Evolutionary conservation across 2,329 filamentous ascomycete species (phyloP), one percentile per base, ranked within the genome.

Genomic region (Rhynchosporium graminicola): DNA sequence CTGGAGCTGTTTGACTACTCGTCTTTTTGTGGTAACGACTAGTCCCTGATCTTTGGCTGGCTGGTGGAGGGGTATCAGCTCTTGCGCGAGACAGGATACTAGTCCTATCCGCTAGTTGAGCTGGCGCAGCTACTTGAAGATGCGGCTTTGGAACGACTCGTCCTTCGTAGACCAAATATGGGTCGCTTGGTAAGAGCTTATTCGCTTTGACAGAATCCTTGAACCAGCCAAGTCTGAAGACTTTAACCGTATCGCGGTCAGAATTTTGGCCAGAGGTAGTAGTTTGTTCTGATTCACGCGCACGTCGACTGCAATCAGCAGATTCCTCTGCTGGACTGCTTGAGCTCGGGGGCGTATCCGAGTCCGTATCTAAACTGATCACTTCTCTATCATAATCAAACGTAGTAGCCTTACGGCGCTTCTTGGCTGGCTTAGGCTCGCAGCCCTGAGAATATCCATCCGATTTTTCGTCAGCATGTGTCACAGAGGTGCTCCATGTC

Each of bases 151-250:
- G 38, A 50, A 66, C 55, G n/a, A 65, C 55, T 48, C 61, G 66
- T 4, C 84, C 85, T 67, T 80, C 76, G 59, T 86, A 87, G 9
- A 88, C 71, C 0, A 84, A 57, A 66, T 86, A 88, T 0, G 76
- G 72, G 1, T 80, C 73, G 5, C 81, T 62, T 0, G 84, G 81
- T 0, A 87, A 74, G 0, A 83, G 65, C 15, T 66, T 65, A 0
- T 77, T 78, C 31, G 75, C 72, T 15, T 76, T 73, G 29, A 86
- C 63, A 2, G 80, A 86, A 43, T 86, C 81, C 3, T 76, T 78
- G 31, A 87, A 79, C 86, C 86, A 89, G 1, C 77, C 72, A 0
- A 88, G 73, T 65, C 80, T 84, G n/a, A 87, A 78, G 0, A 89
- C 83, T 63, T 79, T 80, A 54, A 86, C 69, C 1, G 69, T 75